Evolutionary conservation across 2,329 filamentous ascomycete species (phyloP).

Genomic region (Aspergillus sp.): DNA sequence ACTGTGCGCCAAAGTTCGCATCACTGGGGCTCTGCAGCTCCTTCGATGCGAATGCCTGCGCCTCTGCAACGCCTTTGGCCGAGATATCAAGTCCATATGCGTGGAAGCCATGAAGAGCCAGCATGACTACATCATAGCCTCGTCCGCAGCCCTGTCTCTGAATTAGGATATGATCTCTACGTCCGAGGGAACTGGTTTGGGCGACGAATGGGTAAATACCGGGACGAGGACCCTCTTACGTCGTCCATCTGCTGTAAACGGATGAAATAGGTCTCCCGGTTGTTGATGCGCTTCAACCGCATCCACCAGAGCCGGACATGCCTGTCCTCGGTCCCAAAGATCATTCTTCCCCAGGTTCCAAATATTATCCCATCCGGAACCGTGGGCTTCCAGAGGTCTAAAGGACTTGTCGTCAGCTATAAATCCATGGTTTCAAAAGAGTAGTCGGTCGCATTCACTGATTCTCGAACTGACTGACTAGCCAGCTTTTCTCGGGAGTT

Average conservation of each 20-base stretch:
- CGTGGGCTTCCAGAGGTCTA: not conserved
- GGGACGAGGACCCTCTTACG: slow-evolving; percentile 24
- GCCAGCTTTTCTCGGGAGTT: not conserved
- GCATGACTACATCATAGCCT: slow-evolving; percentile 26
- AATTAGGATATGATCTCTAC: not conserved
- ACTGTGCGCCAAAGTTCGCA: slow-evolving; percentile 11
- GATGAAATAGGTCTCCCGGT: slow-evolving; percentile 9
- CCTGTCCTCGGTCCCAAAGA: slow-evolving; percentile 25
- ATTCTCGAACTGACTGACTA: not conserved
- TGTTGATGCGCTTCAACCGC: slow-evolving; percentile 16
- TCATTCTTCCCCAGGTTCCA: slow-evolving; percentile 18
- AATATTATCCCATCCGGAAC: slow-evolving; percentile 20
- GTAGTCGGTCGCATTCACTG: not conserved
- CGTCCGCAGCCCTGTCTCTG: slow-evolving; percentile 25
- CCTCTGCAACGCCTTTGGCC: slow-evolving; percentile 14
- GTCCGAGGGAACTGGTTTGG: no score
- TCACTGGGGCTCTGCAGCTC: slow-evolving; percentile 12
- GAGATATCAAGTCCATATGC: slow-evolving; percentile 25
- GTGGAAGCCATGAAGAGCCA: slow-evolving; percentile 26
- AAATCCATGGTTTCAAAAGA: not conserved
- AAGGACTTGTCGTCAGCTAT: not conserved
- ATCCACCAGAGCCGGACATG: slow-evolving; percentile 24
- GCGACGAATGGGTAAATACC: slow-evolving; percentile 6
- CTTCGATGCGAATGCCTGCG: slow-evolving; percentile 11
- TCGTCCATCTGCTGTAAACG: slow-evolving; percentile 9